Evolutionary conservation across 2,329 filamentous ascomycete species (phyloP), one percentile per base, ranked within the genome.

Genomic region (Penicillium brasilianum): DNA sequence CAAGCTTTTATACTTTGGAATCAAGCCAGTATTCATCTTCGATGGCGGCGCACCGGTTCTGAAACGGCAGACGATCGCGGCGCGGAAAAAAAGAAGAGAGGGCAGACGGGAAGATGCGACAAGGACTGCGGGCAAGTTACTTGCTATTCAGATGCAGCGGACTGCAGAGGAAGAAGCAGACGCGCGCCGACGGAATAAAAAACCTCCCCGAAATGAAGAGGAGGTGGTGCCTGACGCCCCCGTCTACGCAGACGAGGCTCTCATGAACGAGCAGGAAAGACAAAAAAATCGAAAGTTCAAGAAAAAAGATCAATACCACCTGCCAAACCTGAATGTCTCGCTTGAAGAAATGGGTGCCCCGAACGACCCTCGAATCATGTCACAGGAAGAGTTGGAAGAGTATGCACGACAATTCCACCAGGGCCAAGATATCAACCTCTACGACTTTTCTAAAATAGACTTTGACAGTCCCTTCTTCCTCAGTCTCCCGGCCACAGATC

Each of bases 381-480:
- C 90, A 56, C 86, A 96, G 25, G 92, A 96, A 72, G 94, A 99
- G 74, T 80, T 99, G 60, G 92, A 98, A 77, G 90, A 94, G 67
- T 99, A 99, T 74, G 94, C 96, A 3, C 84, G 89, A 55, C 93
- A 98, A 66, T 98, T 98, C 71, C 87, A 97, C 71, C 88, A 87
- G 62, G 95, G 95, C 57, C 93, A 98, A 77, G 94, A 98, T 74
- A 90, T 98, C 57, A 83, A 82, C 66, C 78, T 93, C 5, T 98
- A 98, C 77, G 94, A 98, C 78, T 99, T 99, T 74, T 96, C 91
- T 73, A 98, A 98, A 78, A 99, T 99, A 69, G 95, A 99, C 74
- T 99, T 98, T 71, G 91, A 98, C 67, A 92, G 93, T 67, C 88
- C 94, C 13, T 99, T 99, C 78, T 99, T 99, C 80, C 87, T 90